Evolutionary conservation across 441 rosid species (phyloP), one percentile per base, ranked within the genome.

Genomic region (Populus hybrid): DNA sequence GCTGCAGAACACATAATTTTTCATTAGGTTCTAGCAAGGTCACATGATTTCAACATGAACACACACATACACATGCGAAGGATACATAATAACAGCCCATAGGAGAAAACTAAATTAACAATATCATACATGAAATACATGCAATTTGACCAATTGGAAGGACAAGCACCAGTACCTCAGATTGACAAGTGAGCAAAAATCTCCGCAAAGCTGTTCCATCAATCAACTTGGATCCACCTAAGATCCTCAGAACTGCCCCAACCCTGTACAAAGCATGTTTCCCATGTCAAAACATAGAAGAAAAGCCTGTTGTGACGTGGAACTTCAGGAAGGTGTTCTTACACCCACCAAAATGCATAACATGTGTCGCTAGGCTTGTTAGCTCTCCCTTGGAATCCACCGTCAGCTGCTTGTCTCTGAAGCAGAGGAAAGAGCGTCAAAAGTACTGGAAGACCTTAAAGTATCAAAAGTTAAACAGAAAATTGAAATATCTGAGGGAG

Each of bases 351-450:
- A 85, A 94, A 95, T 67, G 99, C 99, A 83, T 94, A 95, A 84
- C 99, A 95, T 69, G 99, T 92, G 85, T 94, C 99, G 80, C 97
- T 94, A 50, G 85, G 82, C 81, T 95, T 95, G 87, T 90, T 95
- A 67, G 90, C 76, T 88, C 98, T 89, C 57, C 99, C 99, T 84
- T 94, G 97, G 82, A 92, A 90, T 73, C 99, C 99, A 79, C 97
- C 97, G 85, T 94, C 97, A 81, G 72, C 78, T 38, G 86, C 90
- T 84, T 94, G 99, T 87, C 97, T 91, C 99, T 95, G 81, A 18
- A 82, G 11, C 32, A 80, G 35, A 76, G 59, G 80, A 72, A n/a
- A 77, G 36, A 75, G 35, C 14, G n/a, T 67, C 30, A 53, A 5
- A 57, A 23, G 21, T 59, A 59, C 61, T 35, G 21, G 57, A 71